phyloP scores from a whole-genome alignment of 2,329 filamentous ascomycete species.

The Trichoderma afroharzianum region DNA sequence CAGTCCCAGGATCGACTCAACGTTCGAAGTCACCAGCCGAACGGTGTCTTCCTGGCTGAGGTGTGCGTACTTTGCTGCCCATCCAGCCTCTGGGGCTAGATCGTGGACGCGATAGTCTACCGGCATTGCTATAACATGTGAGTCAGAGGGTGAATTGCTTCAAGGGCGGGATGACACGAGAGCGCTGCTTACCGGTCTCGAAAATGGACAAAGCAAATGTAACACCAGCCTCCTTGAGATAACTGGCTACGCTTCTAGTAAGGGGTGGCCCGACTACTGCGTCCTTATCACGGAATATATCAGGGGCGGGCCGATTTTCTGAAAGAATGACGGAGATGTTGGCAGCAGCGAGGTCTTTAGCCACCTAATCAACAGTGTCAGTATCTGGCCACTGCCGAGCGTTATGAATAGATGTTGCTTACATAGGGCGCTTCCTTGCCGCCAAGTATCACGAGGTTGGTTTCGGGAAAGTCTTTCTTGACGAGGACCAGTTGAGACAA shows the following conservation, averaged over 20 bases:
- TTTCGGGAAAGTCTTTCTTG: constrained; percentile 32
- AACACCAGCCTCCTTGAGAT: constrained; percentile 40
- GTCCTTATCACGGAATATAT: constrained; percentile 35
- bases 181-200: not conserved
- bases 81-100: constrained; percentile 37
- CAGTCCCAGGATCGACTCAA: constrained; percentile 40
- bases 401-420: constrained; percentile 20
- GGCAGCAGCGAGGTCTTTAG: constrained; percentile 10
- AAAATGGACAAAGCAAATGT: constrained; percentile 29
- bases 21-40: constrained; percentile 37
- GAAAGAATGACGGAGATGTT: constrained; percentile 42
- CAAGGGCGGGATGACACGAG: not conserved
- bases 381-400: not conserved
- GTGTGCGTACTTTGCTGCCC: constrained; percentile 39
- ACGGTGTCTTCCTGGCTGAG: constrained; percentile 33
- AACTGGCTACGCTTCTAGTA: constrained; percentile 35
- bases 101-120: constrained; percentile 38
- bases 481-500: constrained; percentile 39
- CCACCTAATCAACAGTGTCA: not conserved
- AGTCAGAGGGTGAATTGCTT: not conserved
- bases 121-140: constrained; percentile 22
- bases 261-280: constrained; percentile 42
- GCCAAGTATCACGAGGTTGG: constrained; percentile 38
- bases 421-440: constrained; percentile 38
- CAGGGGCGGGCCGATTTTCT: constrained; percentile 29